Conservation (phyloP, 176 grass and related monocot species). For the Thalia dealbata region DNA sequence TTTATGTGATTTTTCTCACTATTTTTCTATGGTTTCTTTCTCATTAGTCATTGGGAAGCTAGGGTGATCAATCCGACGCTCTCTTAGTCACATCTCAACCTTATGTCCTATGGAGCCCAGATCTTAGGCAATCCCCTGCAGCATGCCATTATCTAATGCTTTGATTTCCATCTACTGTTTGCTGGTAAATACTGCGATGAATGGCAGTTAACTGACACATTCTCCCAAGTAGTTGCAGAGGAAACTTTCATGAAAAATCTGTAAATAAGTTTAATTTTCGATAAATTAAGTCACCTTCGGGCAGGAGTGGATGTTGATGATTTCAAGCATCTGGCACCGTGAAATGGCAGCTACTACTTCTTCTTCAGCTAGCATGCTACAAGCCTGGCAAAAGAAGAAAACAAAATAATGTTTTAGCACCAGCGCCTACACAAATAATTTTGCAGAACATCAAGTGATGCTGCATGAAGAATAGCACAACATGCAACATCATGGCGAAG, state of each 20-base stretch:
- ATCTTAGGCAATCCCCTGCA: too few species aligned
- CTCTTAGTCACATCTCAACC: too few species aligned
- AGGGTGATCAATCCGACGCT: too few species aligned
- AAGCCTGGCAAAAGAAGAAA: constrained; percentile 40
- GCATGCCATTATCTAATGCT: too few species aligned
- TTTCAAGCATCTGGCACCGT: constrained; percentile 52
- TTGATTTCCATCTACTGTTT: too few species aligned
- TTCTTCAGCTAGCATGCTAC: constrained; percentile 77
- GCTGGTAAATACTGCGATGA: too few species aligned
- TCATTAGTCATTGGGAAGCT: too few species aligned
- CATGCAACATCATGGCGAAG: too few species aligned
- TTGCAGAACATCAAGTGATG: not conserved
- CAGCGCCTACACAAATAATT: not conserved
- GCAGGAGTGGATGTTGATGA: constrained; percentile 74
- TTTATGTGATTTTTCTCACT: too few species aligned
- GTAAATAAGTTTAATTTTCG: not conserved
- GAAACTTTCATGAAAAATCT: not conserved
- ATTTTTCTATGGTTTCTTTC: too few species aligned
- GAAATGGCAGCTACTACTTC: constrained; percentile 82
- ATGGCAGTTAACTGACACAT: not conserved
- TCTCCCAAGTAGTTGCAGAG: not conserved
- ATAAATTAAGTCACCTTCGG: constrained; percentile 40
- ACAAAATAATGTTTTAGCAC: too few species aligned
- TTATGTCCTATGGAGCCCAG: too few species aligned
- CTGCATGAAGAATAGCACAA: not conserved